Evolutionary conservation across 2,329 filamentous ascomycete genomes (phyloP).

Genomic region (Colletotrichum paranaense): DNA sequence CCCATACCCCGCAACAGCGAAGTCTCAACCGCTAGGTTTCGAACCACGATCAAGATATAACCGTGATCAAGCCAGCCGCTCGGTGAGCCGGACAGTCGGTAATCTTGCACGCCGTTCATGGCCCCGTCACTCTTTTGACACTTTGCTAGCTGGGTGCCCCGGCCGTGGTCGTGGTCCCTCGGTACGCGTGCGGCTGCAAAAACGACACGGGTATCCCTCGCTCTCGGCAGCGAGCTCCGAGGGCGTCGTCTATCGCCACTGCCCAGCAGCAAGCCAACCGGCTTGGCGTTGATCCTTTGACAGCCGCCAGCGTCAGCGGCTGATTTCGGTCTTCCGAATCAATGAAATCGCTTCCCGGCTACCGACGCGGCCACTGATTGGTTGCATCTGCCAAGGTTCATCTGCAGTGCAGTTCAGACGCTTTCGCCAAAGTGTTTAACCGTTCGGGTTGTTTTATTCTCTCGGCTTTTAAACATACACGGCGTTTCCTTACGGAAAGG

Average conservation of each 20-base stretch:
- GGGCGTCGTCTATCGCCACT: neutral
- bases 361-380: neutral
- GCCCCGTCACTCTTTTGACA: neutral
- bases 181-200: neutral
- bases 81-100: neutral
- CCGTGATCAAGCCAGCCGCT: neutral
- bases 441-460: neutral
- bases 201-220: neutral
- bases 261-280: neutral
- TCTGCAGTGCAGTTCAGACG: neutral
- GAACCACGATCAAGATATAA: neutral
- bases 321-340: neutral
- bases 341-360: neutral
- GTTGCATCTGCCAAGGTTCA: neutral
- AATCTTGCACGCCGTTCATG: neutral
- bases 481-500: too few species aligned
- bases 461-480: neutral
- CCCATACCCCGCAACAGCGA: neutral
- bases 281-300: neutral
- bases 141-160: neutral
- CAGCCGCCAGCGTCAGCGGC: neutral
- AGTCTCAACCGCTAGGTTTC: neutral
- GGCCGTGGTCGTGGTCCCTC: neutral
- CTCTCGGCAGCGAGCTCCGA: neutral
- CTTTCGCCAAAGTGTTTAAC: neutral